Percentiles rank a stretch among this genome's conserved stretches.
Evolutionary conservation across 164 flowering plant species (phyloP).

Genomic region (Aristolochia fimbriata): DNA sequence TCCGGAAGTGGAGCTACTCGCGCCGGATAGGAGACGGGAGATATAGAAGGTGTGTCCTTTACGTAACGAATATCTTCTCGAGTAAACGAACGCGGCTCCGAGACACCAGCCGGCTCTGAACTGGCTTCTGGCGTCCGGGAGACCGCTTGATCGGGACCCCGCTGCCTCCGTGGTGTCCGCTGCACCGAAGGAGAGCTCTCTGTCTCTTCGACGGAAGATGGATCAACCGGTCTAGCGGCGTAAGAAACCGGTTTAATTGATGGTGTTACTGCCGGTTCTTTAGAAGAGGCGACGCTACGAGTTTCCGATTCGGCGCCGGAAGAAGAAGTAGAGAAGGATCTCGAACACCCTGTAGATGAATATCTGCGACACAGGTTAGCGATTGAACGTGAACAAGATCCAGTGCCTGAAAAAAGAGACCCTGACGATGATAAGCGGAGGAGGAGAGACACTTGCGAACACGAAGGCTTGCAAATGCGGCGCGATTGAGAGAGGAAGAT

Average conservation of each 20-base stretch:
- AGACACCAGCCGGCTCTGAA: neutral
- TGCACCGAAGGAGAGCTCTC: neutral
- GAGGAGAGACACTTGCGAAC: slow-evolving; percentile 8
- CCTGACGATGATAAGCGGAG: slow-evolving; percentile 12
- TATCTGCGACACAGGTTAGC: slow-evolving; percentile 2
- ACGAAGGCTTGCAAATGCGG: slow-evolving; percentile 21
- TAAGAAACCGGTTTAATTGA: slow-evolving; percentile 50
- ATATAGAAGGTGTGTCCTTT: slow-evolving; percentile 41
- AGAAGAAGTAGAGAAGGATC: slow-evolving; percentile 20
- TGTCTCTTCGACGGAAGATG: slow-evolving; percentile 15
- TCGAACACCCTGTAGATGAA: slow-evolving; percentile 8
- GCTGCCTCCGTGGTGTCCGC: slow-evolving; percentile 1
- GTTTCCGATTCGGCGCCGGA: slow-evolving; percentile 1
- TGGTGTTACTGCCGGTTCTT: slow-evolving; percentile 10
- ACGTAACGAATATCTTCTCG: slow-evolving; percentile 65
- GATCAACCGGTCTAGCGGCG: slow-evolving; percentile 36
- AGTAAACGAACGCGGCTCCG: slow-evolving; percentile 33
- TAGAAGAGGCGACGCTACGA: slow-evolving; percentile 1
- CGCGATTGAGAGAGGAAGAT: slow-evolving; percentile 34
- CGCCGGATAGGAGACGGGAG: slow-evolving; percentile 55
- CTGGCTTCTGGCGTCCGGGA: neutral
- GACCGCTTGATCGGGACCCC: neutral
- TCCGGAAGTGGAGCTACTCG: slow-evolving; percentile 80
- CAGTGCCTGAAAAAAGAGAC: slow-evolving; percentile 2
- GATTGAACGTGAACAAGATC: neutral